These are phyloP conservation scores for Delitschia confertaspora DNA, from an alignment of 495 filamentous ascomycete species.

Conservation along the genomic window DNA sequence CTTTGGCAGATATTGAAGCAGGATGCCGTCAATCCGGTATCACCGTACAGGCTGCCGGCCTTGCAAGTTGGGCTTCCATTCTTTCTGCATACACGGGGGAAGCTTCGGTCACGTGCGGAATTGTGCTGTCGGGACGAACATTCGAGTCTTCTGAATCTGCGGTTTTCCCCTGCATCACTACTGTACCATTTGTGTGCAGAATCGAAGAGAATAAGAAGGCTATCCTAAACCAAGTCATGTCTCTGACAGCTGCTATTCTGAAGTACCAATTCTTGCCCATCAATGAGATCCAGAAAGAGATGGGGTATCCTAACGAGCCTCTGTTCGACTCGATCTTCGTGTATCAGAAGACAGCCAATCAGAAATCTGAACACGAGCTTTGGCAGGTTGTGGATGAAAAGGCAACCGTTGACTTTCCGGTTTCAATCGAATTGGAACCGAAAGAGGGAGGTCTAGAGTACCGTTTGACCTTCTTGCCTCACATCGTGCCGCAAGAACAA, in stretches of 20 bases:
- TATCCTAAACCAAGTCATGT: slow-evolving; percentile 50
- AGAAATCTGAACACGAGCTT: slow-evolving; percentile 1
- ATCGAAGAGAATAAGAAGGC: slow-evolving; percentile 44
- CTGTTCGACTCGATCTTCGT: slow-evolving; percentile 75
- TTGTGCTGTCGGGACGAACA: slow-evolving; percentile 60
- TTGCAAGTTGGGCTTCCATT: slow-evolving; percentile 65
- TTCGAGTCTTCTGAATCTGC: slow-evolving; percentile 44
- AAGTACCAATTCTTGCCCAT: slow-evolving; percentile 64
- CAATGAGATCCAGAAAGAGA: slow-evolving; percentile 56
- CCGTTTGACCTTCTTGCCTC: slow-evolving; percentile 51
- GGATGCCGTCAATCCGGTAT: slow-evolving; percentile 45
- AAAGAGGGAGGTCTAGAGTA: slow-evolving; percentile 40
- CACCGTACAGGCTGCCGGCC: slow-evolving; percentile 61
- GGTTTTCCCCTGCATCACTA: slow-evolving; percentile 65
- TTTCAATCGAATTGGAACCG: slow-evolving; percentile 67
- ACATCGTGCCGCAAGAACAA: slow-evolving; percentile 54
- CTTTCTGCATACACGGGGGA: slow-evolving; percentile 68
- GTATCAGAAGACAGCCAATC: slow-evolving; percentile 52
- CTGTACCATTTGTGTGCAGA: slow-evolving; percentile 54
- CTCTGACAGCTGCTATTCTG: slow-evolving; percentile 50
- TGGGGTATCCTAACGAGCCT: slow-evolving; percentile 46
- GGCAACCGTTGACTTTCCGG: slow-evolving; percentile 52
- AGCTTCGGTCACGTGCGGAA: slow-evolving; percentile 55
- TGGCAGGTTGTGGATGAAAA: slow-evolving; percentile 49
- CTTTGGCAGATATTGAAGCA: slow-evolving; percentile 42